phyloP scores from a whole-genome alignment of 495 filamentous ascomycete species.

The Gamarada debralockiae region DNA sequence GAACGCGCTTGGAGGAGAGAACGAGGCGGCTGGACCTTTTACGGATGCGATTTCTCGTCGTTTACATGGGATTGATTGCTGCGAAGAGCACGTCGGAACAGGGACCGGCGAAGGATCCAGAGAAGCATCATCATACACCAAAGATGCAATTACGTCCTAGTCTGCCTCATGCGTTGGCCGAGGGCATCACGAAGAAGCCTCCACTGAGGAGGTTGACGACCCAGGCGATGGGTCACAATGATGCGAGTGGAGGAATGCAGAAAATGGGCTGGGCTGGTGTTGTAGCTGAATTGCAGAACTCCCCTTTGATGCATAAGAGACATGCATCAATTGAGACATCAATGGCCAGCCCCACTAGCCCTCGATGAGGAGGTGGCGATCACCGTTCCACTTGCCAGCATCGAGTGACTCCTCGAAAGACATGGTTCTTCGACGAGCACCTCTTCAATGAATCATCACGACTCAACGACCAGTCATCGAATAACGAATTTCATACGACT shows the following conservation, averaged over 20 bases:
- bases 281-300: constrained; percentile 46
- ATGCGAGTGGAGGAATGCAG: constrained; percentile 32
- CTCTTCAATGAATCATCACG: too few species aligned
- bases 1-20: constrained; percentile 40
- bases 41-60: constrained; percentile 53
- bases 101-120: constrained; percentile 28
- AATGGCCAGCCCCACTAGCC: constrained; percentile 28
- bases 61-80: constrained; percentile 51
- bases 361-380: too few species aligned
- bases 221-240: constrained; percentile 38
- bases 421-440: too few species aligned
- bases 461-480: too few species aligned
- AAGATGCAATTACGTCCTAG: constrained; percentile 14
- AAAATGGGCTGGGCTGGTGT: constrained; percentile 49
- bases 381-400: too few species aligned
- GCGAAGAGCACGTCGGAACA: constrained; percentile 33
- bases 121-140: constrained; percentile 22
- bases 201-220: constrained; percentile 40
- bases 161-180: constrained; percentile 29
- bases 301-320: constrained; percentile 44
- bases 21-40: constrained; percentile 56
- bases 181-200: constrained; percentile 36
- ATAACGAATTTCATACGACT: too few species aligned
- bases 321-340: constrained; percentile 48
- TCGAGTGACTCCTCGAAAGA: too few species aligned